Evolutionary conservation across 345 rosid genomes (phyloP), one percentile per base, ranked within the genome.

Genomic region (Rhodomyrtus tomentosa): DNA sequence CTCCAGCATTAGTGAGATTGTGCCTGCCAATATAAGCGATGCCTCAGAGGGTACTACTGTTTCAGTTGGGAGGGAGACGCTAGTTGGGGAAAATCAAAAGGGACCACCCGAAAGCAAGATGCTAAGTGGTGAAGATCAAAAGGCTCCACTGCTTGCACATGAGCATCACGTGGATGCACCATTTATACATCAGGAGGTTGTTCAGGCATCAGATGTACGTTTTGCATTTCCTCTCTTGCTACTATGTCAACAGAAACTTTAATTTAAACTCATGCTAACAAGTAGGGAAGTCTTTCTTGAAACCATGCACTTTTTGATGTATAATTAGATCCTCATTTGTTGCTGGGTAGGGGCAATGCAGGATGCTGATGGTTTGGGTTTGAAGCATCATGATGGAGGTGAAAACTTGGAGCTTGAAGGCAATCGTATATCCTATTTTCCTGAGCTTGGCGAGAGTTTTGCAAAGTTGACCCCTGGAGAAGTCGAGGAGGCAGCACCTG

Each of bases 271-370:
- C 53, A 27, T 50, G 45, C 25, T 62, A 48, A 42, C 80, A 38
- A 73, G 56, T 82, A 18, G 52, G 52, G 29, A 74, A 38, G 83
- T 40, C 9, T 27, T 73, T 38, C 13, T 18, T n/a, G 22, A 54
- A 40, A 45, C 42, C 54, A 14, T 72, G 48, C 10, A 29, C 56
- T 48, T 82, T 83, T 76, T 55, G 52, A 53, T 74, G 84, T 83
- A 88, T 94, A 87, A 92, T 91, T 86, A 88, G 88, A 83, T 92
- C 93, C 95, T 93, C 94, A 93, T 93, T 94, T 93, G 90, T 90
- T 93, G 88, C 93, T 94, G 90, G 96, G 93, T 92, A 93, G 99
- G 99, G 94, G 90, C 90, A 89, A 92, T 95, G 98, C 98, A 96
- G 98, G 98, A 91, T 88, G 90, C 91, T 88, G 88, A 92, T 91